Evolutionary conservation across 2,329 filamentous ascomycete genomes (phyloP).

Genomic region (Fonsecaea erecta): DNA sequence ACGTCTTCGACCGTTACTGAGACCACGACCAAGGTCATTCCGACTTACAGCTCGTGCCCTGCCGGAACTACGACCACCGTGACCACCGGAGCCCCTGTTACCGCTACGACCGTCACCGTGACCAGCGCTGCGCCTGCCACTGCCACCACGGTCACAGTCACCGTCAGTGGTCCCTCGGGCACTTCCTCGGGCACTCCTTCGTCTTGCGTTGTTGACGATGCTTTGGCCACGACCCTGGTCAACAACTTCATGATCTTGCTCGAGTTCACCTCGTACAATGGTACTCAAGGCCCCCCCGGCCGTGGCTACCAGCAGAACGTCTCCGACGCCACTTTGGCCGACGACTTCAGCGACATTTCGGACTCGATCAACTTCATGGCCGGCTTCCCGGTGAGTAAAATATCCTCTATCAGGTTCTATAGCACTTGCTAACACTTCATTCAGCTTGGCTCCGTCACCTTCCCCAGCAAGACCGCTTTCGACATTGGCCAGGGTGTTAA

Average conservation of each 20-base stretch:
- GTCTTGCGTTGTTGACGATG: conserved; percentile 31
- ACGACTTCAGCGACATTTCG: conserved; percentile 36
- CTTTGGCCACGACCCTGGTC: conserved; percentile 27
- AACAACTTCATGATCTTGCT: conserved; percentile 34
- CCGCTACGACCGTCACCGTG: conserved; percentile 17
- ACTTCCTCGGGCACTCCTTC: background rate
- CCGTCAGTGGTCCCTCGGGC: too few species aligned
- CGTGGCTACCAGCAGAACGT: conserved; percentile 31
- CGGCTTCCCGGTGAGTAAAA: conserved; percentile 36
- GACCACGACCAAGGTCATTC: conserved; percentile 15
- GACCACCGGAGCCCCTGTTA: background rate
- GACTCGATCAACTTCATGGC: conserved; percentile 40
- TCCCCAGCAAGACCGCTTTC: conserved; percentile 34
- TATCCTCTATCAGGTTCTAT: background rate
- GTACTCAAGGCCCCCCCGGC: conserved; percentile 22
- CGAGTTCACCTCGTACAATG: conserved; percentile 33
- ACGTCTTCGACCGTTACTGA: conserved; percentile 11
- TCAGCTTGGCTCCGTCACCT: conserved; percentile 35
- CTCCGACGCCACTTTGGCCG: conserved; percentile 29
- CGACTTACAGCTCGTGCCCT: background rate
- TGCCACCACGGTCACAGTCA: background rate
- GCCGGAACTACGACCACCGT: conserved; percentile 7
- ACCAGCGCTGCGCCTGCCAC: background rate
- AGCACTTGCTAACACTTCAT: conserved; percentile 10
- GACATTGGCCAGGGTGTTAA: conserved; percentile 30